Evolutionary conservation across 805 yeast species (phyloP), one percentile per base, ranked within the genome.

Genomic region (Kazachstania viticola): DNA sequence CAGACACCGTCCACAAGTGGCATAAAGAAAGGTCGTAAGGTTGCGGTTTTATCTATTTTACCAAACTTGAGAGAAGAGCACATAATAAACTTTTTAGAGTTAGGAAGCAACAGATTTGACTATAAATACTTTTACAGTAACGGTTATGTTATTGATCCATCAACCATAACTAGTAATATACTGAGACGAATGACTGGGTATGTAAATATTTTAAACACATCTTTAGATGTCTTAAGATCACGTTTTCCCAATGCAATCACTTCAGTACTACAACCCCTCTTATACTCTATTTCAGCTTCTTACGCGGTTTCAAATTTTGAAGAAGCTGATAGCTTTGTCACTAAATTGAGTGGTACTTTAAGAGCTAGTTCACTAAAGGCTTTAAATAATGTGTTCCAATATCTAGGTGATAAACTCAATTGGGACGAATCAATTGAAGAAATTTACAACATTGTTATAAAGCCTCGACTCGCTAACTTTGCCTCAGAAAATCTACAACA

Each of bases 401-500:
- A 65, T 12, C 51, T 81, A 25, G 76, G 75, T 7, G 65, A 61
- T 0, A 37, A 48, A 2, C 64, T 63, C 32, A 54, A 69, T 22
- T 85, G 95, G 95, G 37, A 47, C 5, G 58, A 60, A 7, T 66
- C 66, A 39, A 64, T 71, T 14, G 59, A 60, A 11, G 43, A 55
- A 2, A 69, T 91, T 9, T 79, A 70, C 46, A 49, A 55, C 3
- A 49, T 60, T 16, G 61, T 84, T 15, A 60, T 88, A 11, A 45
- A 52, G 14, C 85, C 94, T 6, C 70, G 93, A 46, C 61, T 91
- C 43, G 61, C 38, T 1, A 61, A 66, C 9, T 88, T 88, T 54
- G 78, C 78, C 3, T 67, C 60, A 25, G 94, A 80, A 45, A 91
- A 88, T 51, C 61, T 79, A 21, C 93, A 84, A 48, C 84, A 79